phyloP scores from a whole-genome alignment of 2,329 filamentous ascomycete species.

The Chrysosporium keratinophilum region DNA sequence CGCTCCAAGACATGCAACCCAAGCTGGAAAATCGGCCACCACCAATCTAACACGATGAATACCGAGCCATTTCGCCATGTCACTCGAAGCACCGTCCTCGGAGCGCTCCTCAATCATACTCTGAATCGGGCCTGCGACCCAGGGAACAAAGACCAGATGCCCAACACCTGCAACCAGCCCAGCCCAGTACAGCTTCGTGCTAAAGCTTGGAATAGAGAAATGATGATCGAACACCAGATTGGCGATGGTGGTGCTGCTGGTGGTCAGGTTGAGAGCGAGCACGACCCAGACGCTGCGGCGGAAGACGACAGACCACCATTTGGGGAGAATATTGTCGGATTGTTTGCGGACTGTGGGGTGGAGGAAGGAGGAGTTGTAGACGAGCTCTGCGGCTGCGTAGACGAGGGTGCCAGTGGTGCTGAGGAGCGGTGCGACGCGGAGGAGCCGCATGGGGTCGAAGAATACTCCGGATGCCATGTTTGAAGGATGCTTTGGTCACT shows the following conservation, averaged over 20 bases:
- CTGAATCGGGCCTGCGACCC: slow-evolving; percentile 13
- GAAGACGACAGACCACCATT: slow-evolving; percentile 39
- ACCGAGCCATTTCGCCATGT: slow-evolving; percentile 15
- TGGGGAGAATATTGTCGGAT: slow-evolving; percentile 30
- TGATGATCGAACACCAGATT: slow-evolving; percentile 9
- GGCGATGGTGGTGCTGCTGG: slow-evolving; percentile 12
- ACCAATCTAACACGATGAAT: slow-evolving; percentile 15
- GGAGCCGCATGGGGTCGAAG: slow-evolving; percentile 17
- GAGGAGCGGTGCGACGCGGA: slow-evolving; percentile 39
- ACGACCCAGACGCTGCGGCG: slow-evolving; percentile 22
- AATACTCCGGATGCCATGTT: slow-evolving; percentile 13
- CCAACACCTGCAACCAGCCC: slow-evolving; percentile 12
- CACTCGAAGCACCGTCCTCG: slow-evolving; percentile 5
- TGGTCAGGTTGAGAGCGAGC: slow-evolving; percentile 12
- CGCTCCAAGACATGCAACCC: slow-evolving; percentile 14
- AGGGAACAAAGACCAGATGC: slow-evolving; percentile 17
- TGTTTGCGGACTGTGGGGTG: slow-evolving; percentile 15
- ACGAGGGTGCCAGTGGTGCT: slow-evolving; percentile 41
- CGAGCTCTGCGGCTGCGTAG: slow-evolving; percentile 35
- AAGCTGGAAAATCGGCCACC: slow-evolving; percentile 15
- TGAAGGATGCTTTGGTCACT: not conserved
- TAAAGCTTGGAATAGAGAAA: slow-evolving; percentile 7
- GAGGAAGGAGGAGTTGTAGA: slow-evolving; percentile 19
- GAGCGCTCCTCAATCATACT: slow-evolving; percentile 12
- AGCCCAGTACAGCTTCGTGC: slow-evolving; percentile 14